Conservation (phyloP, 345 rosid genomes). For the Alliaria petiolata region DNA sequence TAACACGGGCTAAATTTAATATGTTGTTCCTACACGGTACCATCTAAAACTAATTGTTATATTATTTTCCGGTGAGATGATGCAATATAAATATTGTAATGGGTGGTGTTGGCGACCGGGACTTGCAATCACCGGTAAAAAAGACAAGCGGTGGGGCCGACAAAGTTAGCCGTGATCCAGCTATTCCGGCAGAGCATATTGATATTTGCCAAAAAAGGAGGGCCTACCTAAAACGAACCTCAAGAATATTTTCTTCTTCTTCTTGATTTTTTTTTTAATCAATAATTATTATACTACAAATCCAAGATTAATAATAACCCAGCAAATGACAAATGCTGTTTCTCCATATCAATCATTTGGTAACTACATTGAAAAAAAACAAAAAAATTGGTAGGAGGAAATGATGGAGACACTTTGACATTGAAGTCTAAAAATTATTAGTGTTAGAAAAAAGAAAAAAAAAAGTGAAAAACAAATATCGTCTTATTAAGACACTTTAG, state of each 20-base stretch:
- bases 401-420: constrained; percentile 12
- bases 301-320: too few species aligned
- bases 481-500: neutral
- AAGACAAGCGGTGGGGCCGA: constrained; percentile 7
- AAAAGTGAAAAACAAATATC: neutral
- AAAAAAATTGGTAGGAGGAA: neutral
- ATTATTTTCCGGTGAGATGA: too few species aligned
- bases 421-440: neutral
- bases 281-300: neutral
- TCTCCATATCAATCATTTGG: too few species aligned
- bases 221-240: constrained; percentile 1
- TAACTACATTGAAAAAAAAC: neutral
- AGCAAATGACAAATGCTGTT: neutral
- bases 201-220: neutral
- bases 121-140: neutral
- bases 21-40: too few species aligned
- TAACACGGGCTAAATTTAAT: neutral
- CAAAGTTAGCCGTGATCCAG: constrained; percentile 12
- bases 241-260: neutral
- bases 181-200: constrained; percentile 7
- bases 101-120: neutral
- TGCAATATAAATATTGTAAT: too few species aligned
- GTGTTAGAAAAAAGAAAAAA: neutral
- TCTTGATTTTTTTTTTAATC: neutral
- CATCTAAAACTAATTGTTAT: too few species aligned